Conservation (phyloP, 257 asterid species). For the Ilex aquifolium region DNA sequence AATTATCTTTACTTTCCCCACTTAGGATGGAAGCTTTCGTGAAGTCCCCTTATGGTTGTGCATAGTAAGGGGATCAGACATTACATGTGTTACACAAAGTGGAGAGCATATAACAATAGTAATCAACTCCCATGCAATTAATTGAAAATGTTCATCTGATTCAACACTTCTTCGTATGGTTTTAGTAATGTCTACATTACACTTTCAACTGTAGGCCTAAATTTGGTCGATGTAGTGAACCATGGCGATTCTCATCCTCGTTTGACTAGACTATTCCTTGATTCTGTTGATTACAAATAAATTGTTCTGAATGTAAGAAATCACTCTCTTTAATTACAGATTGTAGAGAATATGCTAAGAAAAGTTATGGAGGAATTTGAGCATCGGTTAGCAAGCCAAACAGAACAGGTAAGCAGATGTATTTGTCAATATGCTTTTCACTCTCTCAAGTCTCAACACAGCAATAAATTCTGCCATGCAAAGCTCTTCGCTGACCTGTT, state of each 20-base stretch:
- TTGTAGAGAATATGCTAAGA: constrained; percentile 66
- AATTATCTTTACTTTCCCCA: not conserved
- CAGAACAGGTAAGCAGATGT: constrained; percentile 41
- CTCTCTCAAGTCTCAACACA: too few species aligned
- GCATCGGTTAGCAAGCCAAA: constrained; percentile 36
- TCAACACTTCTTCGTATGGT: too few species aligned
- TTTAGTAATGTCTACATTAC: not conserved
- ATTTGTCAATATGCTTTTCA: not conserved
- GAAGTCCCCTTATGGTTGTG: not conserved
- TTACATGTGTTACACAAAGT: too few species aligned
- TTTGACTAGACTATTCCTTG: not conserved
- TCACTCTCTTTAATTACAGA: constrained; percentile 35
- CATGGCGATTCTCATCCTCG: not conserved
- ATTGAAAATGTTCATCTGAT: not conserved
- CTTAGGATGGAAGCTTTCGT: not conserved
- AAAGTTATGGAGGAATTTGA: constrained; percentile 77
- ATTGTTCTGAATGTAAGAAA: constrained; percentile 14
- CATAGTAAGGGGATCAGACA: too few species aligned
- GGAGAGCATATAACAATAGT: too few species aligned
- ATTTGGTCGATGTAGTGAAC: not conserved
- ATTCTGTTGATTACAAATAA: constrained; percentile 4
- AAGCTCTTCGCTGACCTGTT: constrained; percentile 3
- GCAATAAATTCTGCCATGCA: not conserved
- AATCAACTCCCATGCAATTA: not conserved
- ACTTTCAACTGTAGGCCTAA: too few species aligned